Percentiles rank a stretch among this genome's conserved stretches.
phyloP scores from a whole-genome alignment of 768 basidiomycete genomes.

The Tricholoma hemisulphureum region DNA sequence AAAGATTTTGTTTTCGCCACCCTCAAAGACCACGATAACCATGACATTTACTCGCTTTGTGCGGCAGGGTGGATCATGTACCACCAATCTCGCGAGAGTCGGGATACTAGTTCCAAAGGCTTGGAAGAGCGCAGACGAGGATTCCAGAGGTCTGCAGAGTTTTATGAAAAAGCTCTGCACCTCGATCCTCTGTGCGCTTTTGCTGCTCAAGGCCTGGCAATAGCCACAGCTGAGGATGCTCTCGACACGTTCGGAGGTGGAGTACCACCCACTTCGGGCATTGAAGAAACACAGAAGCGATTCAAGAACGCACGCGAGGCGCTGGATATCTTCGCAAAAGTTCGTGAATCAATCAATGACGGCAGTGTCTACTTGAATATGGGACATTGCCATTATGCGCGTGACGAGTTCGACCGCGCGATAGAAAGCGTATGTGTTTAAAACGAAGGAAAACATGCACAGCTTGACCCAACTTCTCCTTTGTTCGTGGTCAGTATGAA shows the following conservation, averaged over 20 bases:
- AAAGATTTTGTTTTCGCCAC: slow-evolving; percentile 90
- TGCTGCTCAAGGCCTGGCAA: slow-evolving; percentile 94
- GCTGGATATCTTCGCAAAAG: slow-evolving; percentile 84
- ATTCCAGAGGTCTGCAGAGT: slow-evolving; percentile 83
- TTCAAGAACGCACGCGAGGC: slow-evolving; percentile 82
- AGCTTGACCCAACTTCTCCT: neutral
- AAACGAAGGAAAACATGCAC: neutral
- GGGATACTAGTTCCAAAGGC: slow-evolving; percentile 57
- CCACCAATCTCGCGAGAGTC: slow-evolving; percentile 79
- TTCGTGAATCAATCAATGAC: slow-evolving; percentile 78
- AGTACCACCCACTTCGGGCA: slow-evolving; percentile 40
- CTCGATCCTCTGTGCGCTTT: slow-evolving; percentile 84
- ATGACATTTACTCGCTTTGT: slow-evolving; percentile 90
- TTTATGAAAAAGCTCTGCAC: slow-evolving; percentile 87
- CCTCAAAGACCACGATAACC: slow-evolving; percentile 79
- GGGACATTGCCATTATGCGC: slow-evolving; percentile 90
- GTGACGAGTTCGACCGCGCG: slow-evolving; percentile 93
- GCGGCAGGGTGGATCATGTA: slow-evolving; percentile 87
- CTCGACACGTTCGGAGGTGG: slow-evolving; percentile 65
- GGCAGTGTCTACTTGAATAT: slow-evolving; percentile 94
- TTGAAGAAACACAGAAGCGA: slow-evolving; percentile 66
- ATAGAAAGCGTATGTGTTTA: slow-evolving; percentile 82
- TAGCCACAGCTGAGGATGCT: slow-evolving; percentile 89
- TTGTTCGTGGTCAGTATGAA: slow-evolving; percentile 64
- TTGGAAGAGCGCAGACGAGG: slow-evolving; percentile 71